phyloP scores from a whole-genome alignment of 2,329 filamentous ascomycete species.

The Hymenoscyphus scutula region DNA sequence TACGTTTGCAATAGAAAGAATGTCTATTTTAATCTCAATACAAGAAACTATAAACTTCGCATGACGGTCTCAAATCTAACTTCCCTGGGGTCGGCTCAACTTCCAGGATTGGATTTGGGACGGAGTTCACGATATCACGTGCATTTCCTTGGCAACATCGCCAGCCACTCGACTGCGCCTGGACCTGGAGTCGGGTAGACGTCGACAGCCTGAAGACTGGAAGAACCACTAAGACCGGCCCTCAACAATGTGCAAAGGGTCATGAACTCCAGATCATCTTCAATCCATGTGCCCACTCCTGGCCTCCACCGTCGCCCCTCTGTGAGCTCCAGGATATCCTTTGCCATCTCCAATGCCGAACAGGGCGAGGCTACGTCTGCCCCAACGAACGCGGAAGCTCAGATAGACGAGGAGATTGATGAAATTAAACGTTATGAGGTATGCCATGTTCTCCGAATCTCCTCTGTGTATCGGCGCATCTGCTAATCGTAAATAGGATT shows the following conservation, averaged over 20 bases:
- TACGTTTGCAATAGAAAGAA: too few species aligned
- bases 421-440: slow-evolving; percentile 97
- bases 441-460: slow-evolving; percentile 26
- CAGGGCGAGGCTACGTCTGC: slow-evolving; percentile 55
- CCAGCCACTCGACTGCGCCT: too few species aligned
- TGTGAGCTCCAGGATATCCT: slow-evolving; percentile 54
- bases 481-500: slow-evolving; percentile 57
- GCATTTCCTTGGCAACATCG: too few species aligned
- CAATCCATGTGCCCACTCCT: slow-evolving; percentile 30
- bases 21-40: too few species aligned
- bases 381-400: slow-evolving; percentile 57
- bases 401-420: slow-evolving; percentile 90
- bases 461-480: neutral
- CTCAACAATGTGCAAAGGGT: slow-evolving; percentile 22
- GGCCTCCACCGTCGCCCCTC: slow-evolving; percentile 29
- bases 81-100: too few species aligned
- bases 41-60: too few species aligned
- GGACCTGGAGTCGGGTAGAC: too few species aligned
- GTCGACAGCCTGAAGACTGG: too few species aligned
- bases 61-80: too few species aligned
- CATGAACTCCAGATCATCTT: slow-evolving; percentile 39
- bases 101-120: too few species aligned
- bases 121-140: too few species aligned
- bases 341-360: slow-evolving; percentile 64
- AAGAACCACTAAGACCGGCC: neutral